Base-by-base conservation (phyloP, 106 monocot genomes). In the Agapanthus africanus region DNA sequence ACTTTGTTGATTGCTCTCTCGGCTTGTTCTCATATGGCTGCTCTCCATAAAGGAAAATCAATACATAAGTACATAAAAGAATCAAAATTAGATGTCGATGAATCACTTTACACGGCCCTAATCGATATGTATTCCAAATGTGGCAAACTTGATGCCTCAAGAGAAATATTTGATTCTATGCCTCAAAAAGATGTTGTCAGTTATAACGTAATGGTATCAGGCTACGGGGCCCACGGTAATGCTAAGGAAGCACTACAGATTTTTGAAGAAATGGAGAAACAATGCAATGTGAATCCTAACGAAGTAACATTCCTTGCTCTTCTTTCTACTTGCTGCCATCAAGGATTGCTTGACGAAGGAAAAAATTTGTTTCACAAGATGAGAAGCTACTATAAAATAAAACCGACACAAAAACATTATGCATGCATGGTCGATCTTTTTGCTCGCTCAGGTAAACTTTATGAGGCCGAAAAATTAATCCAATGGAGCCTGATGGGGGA, bases 61-160 rank as follows among this genome's bases (percentile, higher is more conserved):
- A 74, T 88, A 19, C 85, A 95, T 44, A 54, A 63, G 31, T 85
- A 79, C 59, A 73, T 88, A 19, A 81, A 71, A 67, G 79, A 85
- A 56, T 74, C 71, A 59, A 77, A 71, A 4, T 44, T 85, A 67
- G 70, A 83, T 26, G 50, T 19, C 39, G 88, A 88, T 40, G 28
- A 27, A 25, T 66, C 66, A 27, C 66, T 66, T 44, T 44, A 40
- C 42, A 66, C 66, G 11, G 66, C 66, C 30, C 63, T 88, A 14
- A 40, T 95, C 50, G 94, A 91, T 50, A 88, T 95, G 90, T 95
- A 91, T 82, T 80, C 85, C 1, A 95, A 95, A 66, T 91, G 91
- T 64, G 94, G 94, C 41, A 61, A 85, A n/a, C 83, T 95, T 40
- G 42, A 63, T 6, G 70, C 42, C 13, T 65, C 94, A 67, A 81